phyloP scores from a whole-genome alignment of 805 yeast species.

The Yamadazyma tumulicola region DNA sequence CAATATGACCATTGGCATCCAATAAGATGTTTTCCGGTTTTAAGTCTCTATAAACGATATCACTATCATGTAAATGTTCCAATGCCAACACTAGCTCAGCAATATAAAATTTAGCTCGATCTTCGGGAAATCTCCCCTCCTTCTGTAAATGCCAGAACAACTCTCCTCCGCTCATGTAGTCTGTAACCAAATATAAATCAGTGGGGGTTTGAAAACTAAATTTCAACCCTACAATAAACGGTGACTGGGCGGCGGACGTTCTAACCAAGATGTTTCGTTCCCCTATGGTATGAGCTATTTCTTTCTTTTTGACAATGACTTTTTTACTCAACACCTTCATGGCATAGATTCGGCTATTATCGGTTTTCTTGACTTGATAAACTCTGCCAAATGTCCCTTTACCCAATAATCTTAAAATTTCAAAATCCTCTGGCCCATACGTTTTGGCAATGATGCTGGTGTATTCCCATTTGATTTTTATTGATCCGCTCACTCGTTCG shows the following conservation, averaged over 20 bases:
- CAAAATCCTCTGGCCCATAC: constrained; percentile 93
- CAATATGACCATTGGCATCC: constrained; percentile 97
- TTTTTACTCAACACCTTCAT: constrained; percentile 96
- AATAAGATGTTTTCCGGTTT: constrained; percentile 94
- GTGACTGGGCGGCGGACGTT: constrained; percentile 81
- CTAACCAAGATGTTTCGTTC: constrained; percentile 93
- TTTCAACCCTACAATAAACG: constrained; percentile 94
- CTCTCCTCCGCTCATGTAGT: constrained; percentile 98
- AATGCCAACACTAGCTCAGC: constrained; percentile 92
- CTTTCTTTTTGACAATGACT: constrained; percentile 93
- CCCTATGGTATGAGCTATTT: constrained; percentile 96
- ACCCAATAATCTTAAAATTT: constrained; percentile 83
- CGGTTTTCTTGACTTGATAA: constrained; percentile 89
- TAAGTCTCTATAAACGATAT: constrained; percentile 92
- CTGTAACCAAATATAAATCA: constrained; percentile 90
- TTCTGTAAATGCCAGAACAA: constrained; percentile 95
- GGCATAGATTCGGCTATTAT: constrained; percentile 88
- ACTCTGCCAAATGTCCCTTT: constrained; percentile 98
- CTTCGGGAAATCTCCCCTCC: constrained; percentile 91
- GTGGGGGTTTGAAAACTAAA: constrained; percentile 94
- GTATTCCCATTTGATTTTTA: constrained; percentile 72
- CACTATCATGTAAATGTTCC: constrained; percentile 93
- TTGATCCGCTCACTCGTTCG: constrained; percentile 74
- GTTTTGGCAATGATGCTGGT: constrained; percentile 61
- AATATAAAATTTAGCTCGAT: constrained; percentile 92